Evolutionary conservation across 1,284 basidiomycete genomes (phyloP).

Genomic region (Coniferiporia weirii): DNA sequence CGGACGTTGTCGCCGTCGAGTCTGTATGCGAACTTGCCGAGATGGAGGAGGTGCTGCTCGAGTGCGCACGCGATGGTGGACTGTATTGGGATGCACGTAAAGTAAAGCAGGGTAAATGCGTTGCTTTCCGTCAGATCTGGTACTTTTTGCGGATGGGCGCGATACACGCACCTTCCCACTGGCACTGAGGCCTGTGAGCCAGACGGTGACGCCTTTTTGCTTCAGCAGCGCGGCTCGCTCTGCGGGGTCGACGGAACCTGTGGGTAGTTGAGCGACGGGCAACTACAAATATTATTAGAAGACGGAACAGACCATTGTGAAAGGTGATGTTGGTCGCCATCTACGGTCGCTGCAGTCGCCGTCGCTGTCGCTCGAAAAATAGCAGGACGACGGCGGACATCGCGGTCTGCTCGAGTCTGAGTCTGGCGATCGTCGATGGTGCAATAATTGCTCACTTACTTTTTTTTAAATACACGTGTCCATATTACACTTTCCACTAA

Average conservation of each 20-base stretch:
- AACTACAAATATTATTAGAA: neutral
- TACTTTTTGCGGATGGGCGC: neutral
- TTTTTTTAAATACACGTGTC: too few species aligned
- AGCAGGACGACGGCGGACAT: neutral
- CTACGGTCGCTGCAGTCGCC: too few species aligned
- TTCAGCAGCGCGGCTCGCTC: slow-evolving; percentile 68
- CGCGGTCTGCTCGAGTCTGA: neutral
- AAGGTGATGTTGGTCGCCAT: slow-evolving; percentile 90
- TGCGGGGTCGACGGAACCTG: slow-evolving; percentile 66
- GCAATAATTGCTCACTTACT: neutral
- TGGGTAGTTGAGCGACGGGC: neutral
- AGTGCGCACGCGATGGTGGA: slow-evolving; percentile 97
- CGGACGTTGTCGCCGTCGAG: slow-evolving; percentile 97
- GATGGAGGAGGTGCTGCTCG: slow-evolving; percentile 91
- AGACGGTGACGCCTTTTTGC: slow-evolving; percentile 86
- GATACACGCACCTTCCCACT: slow-evolving; percentile 69
- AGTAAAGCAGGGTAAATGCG: neutral
- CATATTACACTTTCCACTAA: too few species aligned
- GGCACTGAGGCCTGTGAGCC: slow-evolving; percentile 92
- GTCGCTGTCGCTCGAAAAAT: neutral
- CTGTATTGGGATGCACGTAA: slow-evolving; percentile 29
- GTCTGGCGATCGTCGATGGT: neutral
- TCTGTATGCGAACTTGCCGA: slow-evolving; percentile 83
- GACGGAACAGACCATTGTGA: slow-evolving; percentile 40
- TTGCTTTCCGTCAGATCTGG: neutral